Evolutionary conservation across 257 asterid genomes (phyloP).

Genomic region (Solanum sparsipilum): DNA sequence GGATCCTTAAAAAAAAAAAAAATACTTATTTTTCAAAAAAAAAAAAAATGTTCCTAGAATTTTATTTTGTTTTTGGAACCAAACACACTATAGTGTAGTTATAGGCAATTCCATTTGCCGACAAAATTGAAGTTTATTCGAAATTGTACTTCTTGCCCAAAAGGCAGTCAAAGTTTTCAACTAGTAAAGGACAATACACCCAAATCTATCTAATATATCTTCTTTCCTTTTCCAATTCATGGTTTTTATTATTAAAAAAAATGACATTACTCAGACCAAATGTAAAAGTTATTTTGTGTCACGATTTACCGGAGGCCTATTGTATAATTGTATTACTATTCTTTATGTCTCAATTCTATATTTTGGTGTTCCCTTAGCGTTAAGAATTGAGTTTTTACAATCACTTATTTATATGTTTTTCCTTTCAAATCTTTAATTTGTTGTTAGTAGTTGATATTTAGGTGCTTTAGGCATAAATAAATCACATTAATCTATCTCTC

Average conservation of each 20-base stretch:
- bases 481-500: not conserved
- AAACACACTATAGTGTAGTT: no score
- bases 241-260: not conserved
- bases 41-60: not conserved
- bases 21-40: not conserved
- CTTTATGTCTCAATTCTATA: not conserved
- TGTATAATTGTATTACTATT: not conserved
- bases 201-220: not conserved
- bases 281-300: not conserved
- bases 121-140: not conserved
- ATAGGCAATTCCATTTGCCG: not conserved
- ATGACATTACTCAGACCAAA: not conserved
- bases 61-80: not conserved
- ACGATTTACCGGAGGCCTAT: no score
- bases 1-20: no score
- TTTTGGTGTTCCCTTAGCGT: not conserved
- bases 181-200: not conserved
- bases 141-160: not conserved
- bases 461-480: not conserved
- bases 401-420: not conserved
- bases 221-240: not conserved
- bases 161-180: not conserved
- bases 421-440: not conserved
- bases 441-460: not conserved
- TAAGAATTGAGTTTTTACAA: not conserved